phyloP scores from a whole-genome alignment of 306 rosid genomes.

The Trifolium repens region DNA sequence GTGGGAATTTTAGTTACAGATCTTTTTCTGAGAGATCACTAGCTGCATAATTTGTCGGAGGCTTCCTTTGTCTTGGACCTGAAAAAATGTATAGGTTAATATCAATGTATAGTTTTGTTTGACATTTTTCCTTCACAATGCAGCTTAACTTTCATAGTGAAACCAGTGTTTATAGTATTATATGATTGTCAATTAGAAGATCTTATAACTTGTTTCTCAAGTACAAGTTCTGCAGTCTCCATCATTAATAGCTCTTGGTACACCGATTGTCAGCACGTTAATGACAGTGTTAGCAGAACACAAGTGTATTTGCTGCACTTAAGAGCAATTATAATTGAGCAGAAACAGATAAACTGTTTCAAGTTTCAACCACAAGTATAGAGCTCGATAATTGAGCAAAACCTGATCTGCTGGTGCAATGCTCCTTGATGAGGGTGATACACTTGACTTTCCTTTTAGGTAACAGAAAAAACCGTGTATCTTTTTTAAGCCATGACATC shows the following conservation, averaged over 20 bases:
- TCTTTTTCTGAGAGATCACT: slow-evolving; percentile 23
- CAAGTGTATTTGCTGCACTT: not conserved
- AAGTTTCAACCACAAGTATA: not conserved
- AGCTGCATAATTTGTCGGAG: slow-evolving; percentile 8
- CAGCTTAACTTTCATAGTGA: not conserved
- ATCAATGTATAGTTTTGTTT: slow-evolving; percentile 6
- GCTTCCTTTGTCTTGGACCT: slow-evolving; percentile 26
- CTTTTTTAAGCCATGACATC: not conserved
- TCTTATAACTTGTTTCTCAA: slow-evolving; percentile 7
- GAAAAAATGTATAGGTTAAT: slow-evolving; percentile 29
- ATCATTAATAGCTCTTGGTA: not conserved
- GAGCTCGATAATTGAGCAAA: slow-evolving; percentile 5
- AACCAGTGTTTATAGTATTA: not conserved
- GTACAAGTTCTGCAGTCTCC: not conserved
- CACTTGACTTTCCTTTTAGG: not conserved
- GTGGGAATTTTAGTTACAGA: slow-evolving; percentile 3
- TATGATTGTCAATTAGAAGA: slow-evolving; percentile 7
- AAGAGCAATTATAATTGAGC: not conserved
- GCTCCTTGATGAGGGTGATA: not conserved
- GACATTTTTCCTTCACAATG: not conserved
- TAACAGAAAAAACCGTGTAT: not conserved
- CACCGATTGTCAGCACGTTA: not conserved
- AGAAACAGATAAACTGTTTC: not conserved
- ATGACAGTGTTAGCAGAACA: not conserved
- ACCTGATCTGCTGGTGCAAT: not conserved